Evolutionary conservation across 2,329 filamentous ascomycete genomes (phyloP), one percentile per base, ranked within the genome.

Genomic region (Talaromyces pinophilus): DNA sequence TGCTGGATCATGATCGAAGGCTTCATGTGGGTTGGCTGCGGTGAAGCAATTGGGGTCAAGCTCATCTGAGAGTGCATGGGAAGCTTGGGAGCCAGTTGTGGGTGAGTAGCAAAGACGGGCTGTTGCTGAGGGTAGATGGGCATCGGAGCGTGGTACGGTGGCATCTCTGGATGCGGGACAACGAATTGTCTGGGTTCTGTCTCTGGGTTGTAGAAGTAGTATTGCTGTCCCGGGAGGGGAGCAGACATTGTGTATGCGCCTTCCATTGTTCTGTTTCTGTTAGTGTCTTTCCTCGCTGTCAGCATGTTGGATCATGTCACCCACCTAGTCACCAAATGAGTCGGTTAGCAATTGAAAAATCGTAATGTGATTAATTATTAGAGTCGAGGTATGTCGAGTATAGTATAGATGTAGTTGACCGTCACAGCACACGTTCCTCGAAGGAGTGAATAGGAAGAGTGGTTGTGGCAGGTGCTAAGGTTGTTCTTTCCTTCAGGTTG

Each of bases 141-240:
- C 70, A 78, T 73, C 63, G 76, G 75, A 44, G 72, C 71, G 76
- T 79, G 79, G 74, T 81, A 77, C 82, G 85, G 69, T 62, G 79
- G 75, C 70, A 80, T 71, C 66, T 85, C 84, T 52, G 82, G 80
- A 68, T 86, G 87, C 76, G 87, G 86, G 68, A 87, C 86, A 25
- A 66, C 60, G 33, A 52, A 66, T 22, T 70, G 65, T 57, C 25
- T 61, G 44, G 93, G 90, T 76, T 87, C 88, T 70, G 89, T 85
- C 72, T 95, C 91, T 71, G 90, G 88, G 74, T 88, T 90, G 83
- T 94, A 96, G 85, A 93, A 95, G 86, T 91, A 93, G 84, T 93
- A 96, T 67, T 89, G 87, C 81, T 91, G 90, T 68, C 85, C 88
- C 84, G 91, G 87, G 74, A 85, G 78, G 79, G 82, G 79, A 67